These are phyloP conservation scores for Lojkania enalia DNA, from an alignment of 2,329 filamentous ascomycete genomes.

Conservation along the genomic window DNA sequence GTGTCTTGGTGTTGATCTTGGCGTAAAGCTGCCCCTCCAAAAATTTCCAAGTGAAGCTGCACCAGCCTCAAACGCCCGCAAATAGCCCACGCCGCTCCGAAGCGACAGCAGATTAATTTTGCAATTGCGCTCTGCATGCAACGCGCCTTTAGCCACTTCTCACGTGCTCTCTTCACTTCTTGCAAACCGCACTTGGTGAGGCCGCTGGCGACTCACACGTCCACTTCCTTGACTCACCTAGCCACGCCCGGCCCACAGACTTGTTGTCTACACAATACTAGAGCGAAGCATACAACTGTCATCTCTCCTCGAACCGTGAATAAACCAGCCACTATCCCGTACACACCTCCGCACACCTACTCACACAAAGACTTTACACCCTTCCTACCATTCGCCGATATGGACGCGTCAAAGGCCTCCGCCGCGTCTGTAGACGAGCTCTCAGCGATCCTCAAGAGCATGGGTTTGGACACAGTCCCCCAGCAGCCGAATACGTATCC, in stretches of 20 bases:
- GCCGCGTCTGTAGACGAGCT: slow-evolving; percentile 42
- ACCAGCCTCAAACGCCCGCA: too few species aligned
- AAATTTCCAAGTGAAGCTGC: too few species aligned
- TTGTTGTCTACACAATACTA: too few species aligned
- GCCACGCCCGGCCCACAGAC: slow-evolving; percentile 5
- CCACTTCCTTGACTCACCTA: slow-evolving; percentile 33
- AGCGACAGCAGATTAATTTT: too few species aligned
- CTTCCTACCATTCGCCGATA: slow-evolving; percentile 25
- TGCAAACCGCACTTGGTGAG: slow-evolving; percentile 23
- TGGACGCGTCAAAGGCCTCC: slow-evolving; percentile 27
- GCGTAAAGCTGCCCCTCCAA: too few species aligned
- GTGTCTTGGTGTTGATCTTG: too few species aligned
- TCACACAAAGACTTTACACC: slow-evolving; percentile 22
- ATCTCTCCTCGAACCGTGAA: slow-evolving; percentile 11
- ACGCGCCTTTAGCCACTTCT: slow-evolving; percentile 22
- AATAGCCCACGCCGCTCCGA: too few species aligned
- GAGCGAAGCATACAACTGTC: neutral
- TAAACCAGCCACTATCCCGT: slow-evolving; percentile 9
- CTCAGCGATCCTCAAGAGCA: slow-evolving; percentile 37
- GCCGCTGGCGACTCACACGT: slow-evolving; percentile 39
- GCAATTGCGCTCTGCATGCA: slow-evolving; percentile 37
- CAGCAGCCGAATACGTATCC: slow-evolving; percentile 56
- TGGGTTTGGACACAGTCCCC: slow-evolving; percentile 46
- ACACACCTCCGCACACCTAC: slow-evolving; percentile 15
- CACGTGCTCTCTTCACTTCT: slow-evolving; percentile 31